Evolutionary conservation across 2,329 filamentous ascomycete species (phyloP).

Genomic region (Stagonosporopsis vannaccii): DNA sequence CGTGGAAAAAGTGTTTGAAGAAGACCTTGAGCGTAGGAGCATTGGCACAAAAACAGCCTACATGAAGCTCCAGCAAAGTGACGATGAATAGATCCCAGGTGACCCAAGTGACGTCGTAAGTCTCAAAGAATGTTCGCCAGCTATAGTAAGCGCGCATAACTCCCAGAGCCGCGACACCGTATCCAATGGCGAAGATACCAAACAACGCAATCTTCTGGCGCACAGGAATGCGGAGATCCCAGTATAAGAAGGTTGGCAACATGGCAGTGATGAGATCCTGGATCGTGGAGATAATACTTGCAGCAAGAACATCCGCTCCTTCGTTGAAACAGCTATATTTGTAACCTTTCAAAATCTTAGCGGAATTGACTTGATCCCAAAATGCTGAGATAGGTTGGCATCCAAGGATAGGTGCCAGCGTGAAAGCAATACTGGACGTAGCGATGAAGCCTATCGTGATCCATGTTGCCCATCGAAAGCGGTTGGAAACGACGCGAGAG

Average conservation of each 20-base stretch:
- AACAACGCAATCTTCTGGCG: constrained; percentile 42
- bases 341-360: constrained; percentile 30
- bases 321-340: constrained; percentile 43
- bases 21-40: constrained; percentile 44
- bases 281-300: constrained; percentile 35
- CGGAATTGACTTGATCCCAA: constrained; percentile 37
- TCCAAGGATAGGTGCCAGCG: constrained; percentile 37
- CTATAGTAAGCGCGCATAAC: constrained; percentile 36
- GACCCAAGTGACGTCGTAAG: constrained; percentile 42
- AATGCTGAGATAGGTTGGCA: constrained; percentile 42
- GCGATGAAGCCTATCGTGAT: constrained; percentile 39
- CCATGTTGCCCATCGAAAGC: constrained; percentile 36
- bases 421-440: constrained; percentile 36
- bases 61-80: constrained; percentile 37
- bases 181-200: constrained; percentile 44
- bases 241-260: constrained; percentile 43
- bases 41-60: constrained; percentile 43
- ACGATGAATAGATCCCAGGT: constrained; percentile 30
- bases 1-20: constrained; percentile 40
- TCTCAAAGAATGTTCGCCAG: constrained; percentile 38
- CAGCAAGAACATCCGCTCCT: constrained; percentile 39
- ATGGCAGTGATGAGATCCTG: constrained; percentile 44
- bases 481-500: constrained; percentile 32
- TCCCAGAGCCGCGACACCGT: constrained; percentile 35
- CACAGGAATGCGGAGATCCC: constrained; percentile 39